Conservation (phyloP, 805 yeast species). For the Saturnispora bothae region DNA sequence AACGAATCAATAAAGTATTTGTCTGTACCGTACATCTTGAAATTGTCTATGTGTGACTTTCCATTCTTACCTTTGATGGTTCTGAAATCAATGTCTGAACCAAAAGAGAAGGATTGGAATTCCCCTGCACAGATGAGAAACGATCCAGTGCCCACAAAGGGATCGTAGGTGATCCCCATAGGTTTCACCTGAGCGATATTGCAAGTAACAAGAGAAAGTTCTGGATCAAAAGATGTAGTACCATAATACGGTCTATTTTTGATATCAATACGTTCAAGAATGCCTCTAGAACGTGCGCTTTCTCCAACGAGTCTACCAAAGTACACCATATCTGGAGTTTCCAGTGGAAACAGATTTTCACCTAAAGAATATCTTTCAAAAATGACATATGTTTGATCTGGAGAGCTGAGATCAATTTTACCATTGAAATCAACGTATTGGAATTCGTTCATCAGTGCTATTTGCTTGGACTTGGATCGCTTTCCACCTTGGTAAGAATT, state of each 20-base stretch:
- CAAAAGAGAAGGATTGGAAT: conserved; percentile 70
- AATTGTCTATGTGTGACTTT: conserved; percentile 43
- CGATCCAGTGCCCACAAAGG: conserved; percentile 95
- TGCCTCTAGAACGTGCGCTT: conserved; percentile 49
- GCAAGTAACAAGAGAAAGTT: conserved; percentile 75
- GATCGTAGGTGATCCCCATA: conserved; percentile 73
- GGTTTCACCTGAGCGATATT: conserved; percentile 68
- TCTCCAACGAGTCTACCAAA: conserved; percentile 65
- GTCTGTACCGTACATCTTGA: conserved; percentile 58
- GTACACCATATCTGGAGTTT: conserved; percentile 47
- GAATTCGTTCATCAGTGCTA: conserved; percentile 62
- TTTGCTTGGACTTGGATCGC: conserved; percentile 37
- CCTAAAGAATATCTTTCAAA: conserved; percentile 56
- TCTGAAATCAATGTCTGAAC: conserved; percentile 87
- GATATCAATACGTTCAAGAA: conserved; percentile 70
- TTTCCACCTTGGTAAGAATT: conserved; percentile 65
- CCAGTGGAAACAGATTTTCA: conserved; percentile 29
- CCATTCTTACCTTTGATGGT: conserved; percentile 53
- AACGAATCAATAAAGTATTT: conserved; percentile 58
- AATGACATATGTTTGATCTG: conserved; percentile 60
- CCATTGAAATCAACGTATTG: conserved; percentile 65
- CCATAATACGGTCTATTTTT: conserved; percentile 82
- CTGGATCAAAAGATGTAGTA: conserved; percentile 95
- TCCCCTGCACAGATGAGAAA: conserved; percentile 81
- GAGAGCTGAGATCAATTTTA: conserved; percentile 63